These are phyloP conservation scores for Penicillium sp. DNA, from an alignment of 2,329 filamentous ascomycete species.

Conservation along the genomic window DNA sequence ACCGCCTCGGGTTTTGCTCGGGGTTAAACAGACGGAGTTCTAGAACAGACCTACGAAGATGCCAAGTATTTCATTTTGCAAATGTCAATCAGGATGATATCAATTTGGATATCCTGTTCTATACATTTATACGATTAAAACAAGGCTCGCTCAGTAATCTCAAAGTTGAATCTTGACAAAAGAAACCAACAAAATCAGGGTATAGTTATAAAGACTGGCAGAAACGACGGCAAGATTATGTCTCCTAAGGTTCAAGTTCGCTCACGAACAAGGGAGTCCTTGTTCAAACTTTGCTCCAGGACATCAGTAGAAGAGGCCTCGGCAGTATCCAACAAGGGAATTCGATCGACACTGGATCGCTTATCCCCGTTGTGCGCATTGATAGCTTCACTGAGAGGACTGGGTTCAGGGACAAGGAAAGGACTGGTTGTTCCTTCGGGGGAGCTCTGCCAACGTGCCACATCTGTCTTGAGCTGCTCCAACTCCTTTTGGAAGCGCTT, in stretches of 20 bases:
- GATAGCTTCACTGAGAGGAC: constrained; percentile 16
- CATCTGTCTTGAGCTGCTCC: constrained; percentile 77
- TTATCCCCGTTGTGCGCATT: constrained; percentile 17
- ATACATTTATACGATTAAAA: background rate
- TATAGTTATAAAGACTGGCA: constrained; percentile 1
- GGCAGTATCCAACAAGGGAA: constrained; percentile 31
- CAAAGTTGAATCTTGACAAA: background rate
- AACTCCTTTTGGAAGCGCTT: constrained; percentile 94
- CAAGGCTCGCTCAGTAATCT: background rate
- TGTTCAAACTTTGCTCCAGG: constrained; percentile 7
- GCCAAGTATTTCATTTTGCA: background rate
- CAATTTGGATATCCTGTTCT: background rate
- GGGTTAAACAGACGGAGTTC: constrained; percentile 3
- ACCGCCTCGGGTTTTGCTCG: constrained; percentile 15
- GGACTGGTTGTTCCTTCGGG: constrained; percentile 29
- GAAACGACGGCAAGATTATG: background rate
- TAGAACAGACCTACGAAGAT: background rate
- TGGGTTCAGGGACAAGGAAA: constrained; percentile 20
- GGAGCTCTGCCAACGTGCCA: constrained; percentile 68
- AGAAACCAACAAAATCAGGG: background rate
- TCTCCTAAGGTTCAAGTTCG: constrained; percentile 15
- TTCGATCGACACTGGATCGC: constrained; percentile 26
- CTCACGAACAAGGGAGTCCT: constrained; percentile 18
- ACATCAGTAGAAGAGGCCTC: constrained; percentile 21
- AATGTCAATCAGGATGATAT: background rate